These are phyloP conservation scores for Penicillium glabrum DNA, from an alignment of 2,329 filamentous ascomycete species.

Conservation along the genomic window DNA sequence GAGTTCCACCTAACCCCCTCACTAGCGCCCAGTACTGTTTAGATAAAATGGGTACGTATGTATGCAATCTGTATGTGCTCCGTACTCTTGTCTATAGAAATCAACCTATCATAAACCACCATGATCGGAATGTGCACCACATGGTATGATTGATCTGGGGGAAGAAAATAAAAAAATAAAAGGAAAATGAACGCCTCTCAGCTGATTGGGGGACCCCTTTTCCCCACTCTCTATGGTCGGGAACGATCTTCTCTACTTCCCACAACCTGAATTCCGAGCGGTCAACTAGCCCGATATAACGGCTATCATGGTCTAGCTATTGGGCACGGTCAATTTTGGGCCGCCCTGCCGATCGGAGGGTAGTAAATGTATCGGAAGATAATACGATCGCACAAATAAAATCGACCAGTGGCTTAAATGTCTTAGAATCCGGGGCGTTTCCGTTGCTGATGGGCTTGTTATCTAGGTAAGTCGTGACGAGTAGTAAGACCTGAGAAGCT, in stretches of 20 bases:
- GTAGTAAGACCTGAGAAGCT: neutral
- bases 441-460: neutral
- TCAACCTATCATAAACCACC: neutral
- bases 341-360: slow-evolving; percentile 7
- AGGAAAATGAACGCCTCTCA: neutral
- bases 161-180: neutral
- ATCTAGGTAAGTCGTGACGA: neutral
- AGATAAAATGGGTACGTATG: neutral
- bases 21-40: neutral
- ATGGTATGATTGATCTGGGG: neutral
- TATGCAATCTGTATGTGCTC: no score
- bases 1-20: neutral
- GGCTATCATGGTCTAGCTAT: slow-evolving; percentile 4
- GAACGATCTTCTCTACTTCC: slow-evolving; percentile 7
- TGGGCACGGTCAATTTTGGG: slow-evolving; percentile 13
- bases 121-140: neutral
- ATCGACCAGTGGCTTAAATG: neutral
- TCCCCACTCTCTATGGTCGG: slow-evolving; percentile 12
- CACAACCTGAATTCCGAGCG: slow-evolving; percentile 1
- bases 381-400: neutral
- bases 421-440: neutral
- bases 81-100: neutral
- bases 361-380: neutral
- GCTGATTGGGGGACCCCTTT: neutral
- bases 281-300: slow-evolving; percentile 8